Evolutionary conservation across 1,139 yeast genomes (phyloP).

Genomic region (Arxiozyma slooffiae): DNA sequence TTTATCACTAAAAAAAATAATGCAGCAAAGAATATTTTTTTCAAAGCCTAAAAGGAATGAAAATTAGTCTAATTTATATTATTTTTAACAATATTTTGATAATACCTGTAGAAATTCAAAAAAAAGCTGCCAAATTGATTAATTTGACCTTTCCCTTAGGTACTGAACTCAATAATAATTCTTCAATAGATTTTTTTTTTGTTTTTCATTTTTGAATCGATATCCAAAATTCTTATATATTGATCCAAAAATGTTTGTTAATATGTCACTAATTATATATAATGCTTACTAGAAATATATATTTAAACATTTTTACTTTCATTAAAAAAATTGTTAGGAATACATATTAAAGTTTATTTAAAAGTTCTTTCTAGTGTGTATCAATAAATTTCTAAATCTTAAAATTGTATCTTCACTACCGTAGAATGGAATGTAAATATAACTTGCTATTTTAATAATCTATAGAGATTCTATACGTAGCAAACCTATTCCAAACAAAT

Average conservation of each 20-base stretch:
- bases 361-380: conserved; percentile 54
- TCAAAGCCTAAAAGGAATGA: too few relatives aligned
- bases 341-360: conserved; percentile 49
- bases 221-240: too few relatives aligned
- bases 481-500: conserved; percentile 85
- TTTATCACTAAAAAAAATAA: too few relatives aligned
- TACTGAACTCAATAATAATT: background rate
- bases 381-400: conserved; percentile 67
- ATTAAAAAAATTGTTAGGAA: background rate
- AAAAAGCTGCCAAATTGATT: too few relatives aligned
- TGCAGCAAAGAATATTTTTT: too few relatives aligned
- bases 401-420: conserved; percentile 84
- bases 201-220: background rate
- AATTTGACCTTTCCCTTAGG: background rate
- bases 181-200: background rate
- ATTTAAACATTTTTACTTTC: background rate
- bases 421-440: conserved; percentile 73
- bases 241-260: too few relatives aligned
- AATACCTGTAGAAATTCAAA: background rate
- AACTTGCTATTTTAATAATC: conserved; percentile 94
- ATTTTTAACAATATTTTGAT: background rate
- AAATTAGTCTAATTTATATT: background rate
- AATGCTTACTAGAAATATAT: background rate
- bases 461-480: conserved; percentile 83
- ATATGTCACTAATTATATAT: too few relatives aligned